Conservation (phyloP, 2,329 filamentous ascomycete genomes). For the Nakataea oryzae region DNA sequence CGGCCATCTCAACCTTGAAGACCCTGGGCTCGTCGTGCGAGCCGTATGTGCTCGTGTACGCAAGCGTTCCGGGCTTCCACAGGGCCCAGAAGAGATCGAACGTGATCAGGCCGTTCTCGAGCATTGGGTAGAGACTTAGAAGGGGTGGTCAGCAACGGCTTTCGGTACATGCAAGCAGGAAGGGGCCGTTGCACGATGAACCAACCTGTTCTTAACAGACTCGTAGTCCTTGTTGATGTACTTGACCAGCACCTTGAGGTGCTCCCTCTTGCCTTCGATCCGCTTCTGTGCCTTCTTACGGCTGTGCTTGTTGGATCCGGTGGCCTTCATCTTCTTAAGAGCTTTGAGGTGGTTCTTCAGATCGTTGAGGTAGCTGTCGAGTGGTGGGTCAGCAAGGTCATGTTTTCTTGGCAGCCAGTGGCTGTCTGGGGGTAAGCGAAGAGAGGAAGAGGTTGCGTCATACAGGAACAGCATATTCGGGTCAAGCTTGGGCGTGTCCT, state of each 20-base stretch:
- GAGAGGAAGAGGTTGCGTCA: conserved; percentile 11
- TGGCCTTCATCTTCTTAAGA: conserved; percentile 46
- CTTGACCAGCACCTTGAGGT: conserved; percentile 50
- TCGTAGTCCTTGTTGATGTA: conserved; percentile 57
- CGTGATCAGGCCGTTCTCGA: conserved; percentile 74
- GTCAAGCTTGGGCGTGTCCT: conserved; percentile 65
- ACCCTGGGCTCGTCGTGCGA: conserved; percentile 66
- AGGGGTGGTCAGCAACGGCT: background rate
- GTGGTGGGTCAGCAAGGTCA: background rate
- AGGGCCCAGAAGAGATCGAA: conserved; percentile 84
- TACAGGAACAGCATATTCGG: conserved; percentile 61
- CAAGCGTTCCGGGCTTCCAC: conserved; percentile 78
- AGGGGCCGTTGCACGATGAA: background rate
- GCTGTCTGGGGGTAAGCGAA: background rate
- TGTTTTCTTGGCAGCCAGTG: background rate
- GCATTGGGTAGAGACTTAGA: conserved; percentile 61
- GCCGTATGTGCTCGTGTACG: conserved; percentile 68
- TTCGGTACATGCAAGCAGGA: background rate
- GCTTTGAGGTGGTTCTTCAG: conserved; percentile 54
- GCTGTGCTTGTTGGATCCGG: conserved; percentile 38
- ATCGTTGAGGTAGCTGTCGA: conserved; percentile 62
- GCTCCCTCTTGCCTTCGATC: conserved; percentile 45
- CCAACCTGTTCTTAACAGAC: conserved; percentile 55
- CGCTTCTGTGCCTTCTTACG: conserved; percentile 51
- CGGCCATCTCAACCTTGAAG: conserved; percentile 71